Percentiles rank a stretch among this genome's conserved stretches.
These are phyloP conservation scores for Populus hybrid DNA, from an alignment of 441 rosid genomes.

Conservation along the genomic window DNA sequence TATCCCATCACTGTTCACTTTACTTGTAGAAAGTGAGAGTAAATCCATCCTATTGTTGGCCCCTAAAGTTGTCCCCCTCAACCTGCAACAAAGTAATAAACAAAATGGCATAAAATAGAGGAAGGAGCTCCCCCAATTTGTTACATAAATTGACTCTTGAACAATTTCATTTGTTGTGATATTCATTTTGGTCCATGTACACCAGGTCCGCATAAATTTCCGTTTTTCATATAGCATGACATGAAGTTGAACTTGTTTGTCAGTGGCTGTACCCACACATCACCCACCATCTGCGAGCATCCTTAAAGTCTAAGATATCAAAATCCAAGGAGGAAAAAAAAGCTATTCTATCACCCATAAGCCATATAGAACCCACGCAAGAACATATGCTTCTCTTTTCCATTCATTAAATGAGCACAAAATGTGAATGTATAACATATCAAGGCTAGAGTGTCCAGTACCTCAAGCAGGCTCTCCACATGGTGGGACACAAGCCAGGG, in stretches of 20 bases:
- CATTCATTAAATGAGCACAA: background rate
- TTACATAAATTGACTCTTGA: background rate
- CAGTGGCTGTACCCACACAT: too few species aligned
- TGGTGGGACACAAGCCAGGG: conserved; percentile 76
- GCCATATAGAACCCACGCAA: background rate
- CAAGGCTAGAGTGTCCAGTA: conserved; percentile 20
- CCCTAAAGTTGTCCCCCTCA: conserved; percentile 73
- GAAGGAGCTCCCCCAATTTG: background rate
- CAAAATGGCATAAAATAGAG: background rate
- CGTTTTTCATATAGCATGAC: background rate
- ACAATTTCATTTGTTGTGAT: background rate
- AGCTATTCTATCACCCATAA: background rate
- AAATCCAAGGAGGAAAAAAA: background rate
- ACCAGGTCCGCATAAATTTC: background rate
- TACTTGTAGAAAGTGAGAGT: conserved; percentile 82
- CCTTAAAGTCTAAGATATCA: background rate
- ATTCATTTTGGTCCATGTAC: background rate
- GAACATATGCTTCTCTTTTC: background rate
- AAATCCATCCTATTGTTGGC: conserved; percentile 90
- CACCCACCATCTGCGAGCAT: background rate
- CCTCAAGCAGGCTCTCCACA: conserved; percentile 81
- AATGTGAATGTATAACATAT: background rate
- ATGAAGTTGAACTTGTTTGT: background rate
- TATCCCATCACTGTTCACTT: conserved; percentile 55
- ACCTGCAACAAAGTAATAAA: conserved; percentile 32